Base-by-base conservation (phyloP, 176 grass and related monocot genomes). In the Aechmea fasciata region DNA sequence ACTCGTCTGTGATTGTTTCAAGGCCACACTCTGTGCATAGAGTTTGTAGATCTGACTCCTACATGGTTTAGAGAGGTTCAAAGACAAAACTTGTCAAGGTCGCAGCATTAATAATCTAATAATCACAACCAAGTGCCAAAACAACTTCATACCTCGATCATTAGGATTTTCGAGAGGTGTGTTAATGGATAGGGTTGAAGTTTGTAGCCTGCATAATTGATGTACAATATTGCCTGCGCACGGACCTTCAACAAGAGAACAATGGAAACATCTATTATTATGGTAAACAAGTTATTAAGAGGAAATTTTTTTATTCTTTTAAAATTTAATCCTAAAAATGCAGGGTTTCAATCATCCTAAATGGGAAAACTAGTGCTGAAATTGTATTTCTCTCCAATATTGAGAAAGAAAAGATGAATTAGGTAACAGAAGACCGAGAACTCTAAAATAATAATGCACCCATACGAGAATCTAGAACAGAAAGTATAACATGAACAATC, bases 141-240 rank as follows among this genome's bases (percentile, higher is more conserved):
- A 48, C 26, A 67, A 65, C 22, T 61, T 76, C 82, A 50, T 87
- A 97, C 86, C 93, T 92, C 67, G 28, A 92, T 78, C 84, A 87
- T 92, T 47, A 97, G 82, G 23, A 87, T 86, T 68, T 77, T 82
- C 51, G 82, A 90, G 66, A 90, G 47, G 74, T 86, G 75, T 57
- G 26, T 75, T 63, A 91, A 68, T 72, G 92, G 83, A 73, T 86
- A 83, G 47, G 71, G 80, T 64, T 90, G 89, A 76, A 82, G 86
- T 74, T 90, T 97, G 82, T 92, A 90, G 24, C 93, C 83, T 0
- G 82, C 78, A 71, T 92, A 81, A 67, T 92, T 92, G 63, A 90
- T 69, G 66, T 87, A 80, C 77, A 83, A 79, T 72, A 97, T 69
- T 81, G 93, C 93, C 69, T 51, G 75, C 64, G 77, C 84, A 81